phyloP scores from a whole-genome alignment of 164 flowering plant species.

The Dillenia turbinata region DNA sequence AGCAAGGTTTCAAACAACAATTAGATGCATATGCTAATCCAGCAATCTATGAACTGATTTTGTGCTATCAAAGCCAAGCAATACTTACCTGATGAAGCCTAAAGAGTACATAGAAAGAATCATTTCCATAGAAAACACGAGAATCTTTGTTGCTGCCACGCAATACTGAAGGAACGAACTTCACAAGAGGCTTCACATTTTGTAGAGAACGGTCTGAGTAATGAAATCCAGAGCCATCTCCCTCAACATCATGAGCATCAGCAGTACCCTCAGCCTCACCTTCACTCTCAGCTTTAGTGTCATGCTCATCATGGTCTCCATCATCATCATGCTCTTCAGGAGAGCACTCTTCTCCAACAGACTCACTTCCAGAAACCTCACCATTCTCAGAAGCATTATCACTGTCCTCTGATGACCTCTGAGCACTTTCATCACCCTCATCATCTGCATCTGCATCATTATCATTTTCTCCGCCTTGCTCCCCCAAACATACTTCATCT shows the following conservation, averaged over 20 bases:
- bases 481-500: constrained; percentile 36
- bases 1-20: too few relatives aligned
- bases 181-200: constrained; percentile 75
- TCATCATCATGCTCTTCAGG: constrained; percentile 70
- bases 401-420: constrained; percentile 74
- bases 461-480: constrained; percentile 56
- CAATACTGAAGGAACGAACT: constrained; percentile 43
- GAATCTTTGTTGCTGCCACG: constrained; percentile 39
- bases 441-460: constrained; percentile 78
- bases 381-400: constrained; percentile 83
- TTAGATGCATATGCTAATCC: too few relatives aligned
- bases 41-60: too few relatives aligned
- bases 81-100: constrained; percentile 89
- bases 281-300: constrained; percentile 83
- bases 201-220: constrained; percentile 57
- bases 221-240: constrained; percentile 51
- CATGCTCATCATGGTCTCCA: constrained; percentile 56
- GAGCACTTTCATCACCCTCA: constrained; percentile 84
- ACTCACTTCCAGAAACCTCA: constrained; percentile 79
- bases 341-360: constrained; percentile 74
- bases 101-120: constrained; percentile 86
- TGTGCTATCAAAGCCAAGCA: too few relatives aligned
- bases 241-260: constrained; percentile 76
- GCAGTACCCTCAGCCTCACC: constrained; percentile 90
- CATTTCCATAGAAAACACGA: constrained; percentile 81